Conservation (phyloP, 2,329 filamentous ascomycete genomes). For the Paecilomyces formosus region DNA sequence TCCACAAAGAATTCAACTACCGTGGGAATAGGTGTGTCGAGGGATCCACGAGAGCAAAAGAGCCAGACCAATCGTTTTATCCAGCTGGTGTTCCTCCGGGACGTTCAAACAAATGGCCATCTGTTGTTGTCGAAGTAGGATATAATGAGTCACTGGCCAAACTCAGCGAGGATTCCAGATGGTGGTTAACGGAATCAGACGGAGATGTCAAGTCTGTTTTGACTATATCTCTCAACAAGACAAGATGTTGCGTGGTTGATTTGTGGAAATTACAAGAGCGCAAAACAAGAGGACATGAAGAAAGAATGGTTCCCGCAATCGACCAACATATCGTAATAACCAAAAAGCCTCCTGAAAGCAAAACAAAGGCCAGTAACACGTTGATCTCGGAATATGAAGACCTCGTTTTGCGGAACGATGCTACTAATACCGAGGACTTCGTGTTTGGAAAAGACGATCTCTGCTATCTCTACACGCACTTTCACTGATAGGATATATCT, state of each 20-base stretch:
- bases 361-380: background rate
- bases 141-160: conserved; percentile 1
- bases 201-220: conserved; percentile 2
- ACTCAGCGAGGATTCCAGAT: conserved; percentile 1
- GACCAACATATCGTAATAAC: background rate
- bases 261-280: background rate
- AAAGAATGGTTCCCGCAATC: background rate
- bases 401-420: background rate
- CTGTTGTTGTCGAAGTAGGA: conserved; percentile 1
- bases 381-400: conserved; percentile 1
- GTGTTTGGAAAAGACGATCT: background rate
- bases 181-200: conserved; percentile 5
- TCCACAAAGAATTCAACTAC: background rate
- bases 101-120: conserved; percentile 4
- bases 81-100: background rate
- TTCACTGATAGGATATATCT: too few relatives aligned
- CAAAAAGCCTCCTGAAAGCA: background rate
- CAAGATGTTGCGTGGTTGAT: background rate
- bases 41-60: background rate
- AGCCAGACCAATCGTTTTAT: conserved; percentile 2
- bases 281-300: background rate
- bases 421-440: background rate
- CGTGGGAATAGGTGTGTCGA: background rate
- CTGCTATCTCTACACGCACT: background rate
- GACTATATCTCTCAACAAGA: background rate